Conservation (phyloP, 2,329 filamentous ascomycete genomes). For the Fusarium mangiferae region DNA sequence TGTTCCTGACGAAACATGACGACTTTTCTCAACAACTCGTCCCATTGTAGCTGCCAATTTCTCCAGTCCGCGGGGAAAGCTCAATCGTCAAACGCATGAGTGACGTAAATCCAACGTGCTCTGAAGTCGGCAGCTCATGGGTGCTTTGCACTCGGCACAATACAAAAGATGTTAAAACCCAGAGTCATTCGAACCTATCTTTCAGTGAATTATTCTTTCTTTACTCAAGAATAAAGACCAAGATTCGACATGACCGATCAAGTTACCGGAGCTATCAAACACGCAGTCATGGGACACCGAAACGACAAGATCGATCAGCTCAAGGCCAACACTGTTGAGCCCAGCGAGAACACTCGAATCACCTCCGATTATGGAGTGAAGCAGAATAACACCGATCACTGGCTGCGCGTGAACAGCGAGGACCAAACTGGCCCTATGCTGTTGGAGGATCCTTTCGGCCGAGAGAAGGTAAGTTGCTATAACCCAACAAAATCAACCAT, state of each 20-base stretch:
- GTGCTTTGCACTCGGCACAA: background rate
- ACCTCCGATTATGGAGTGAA: conserved; percentile 84
- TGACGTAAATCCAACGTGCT: conserved; percentile 40
- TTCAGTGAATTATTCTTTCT: background rate
- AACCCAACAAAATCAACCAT: no score
- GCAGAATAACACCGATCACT: conserved; percentile 79
- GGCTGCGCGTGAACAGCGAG: conserved; percentile 73
- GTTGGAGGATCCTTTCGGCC: conserved; percentile 76
- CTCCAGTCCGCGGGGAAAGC: background rate
- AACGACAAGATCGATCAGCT: conserved; percentile 72
- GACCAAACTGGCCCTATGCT: conserved; percentile 74
- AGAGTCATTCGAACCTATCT: accelerated
- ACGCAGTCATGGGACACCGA: conserved; percentile 54
- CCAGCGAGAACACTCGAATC: conserved; percentile 67
- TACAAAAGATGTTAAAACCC: background rate
- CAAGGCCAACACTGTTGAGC: conserved; percentile 66
- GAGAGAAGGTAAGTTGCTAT: no score
- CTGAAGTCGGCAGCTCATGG: background rate
- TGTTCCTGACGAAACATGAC: conserved; percentile 22
- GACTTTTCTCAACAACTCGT: background rate
- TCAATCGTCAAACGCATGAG: conserved; percentile 2
- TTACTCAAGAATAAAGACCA: background rate
- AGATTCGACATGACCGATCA: conserved; percentile 33
- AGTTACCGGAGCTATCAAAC: conserved; percentile 50
- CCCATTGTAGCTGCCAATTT: background rate